phyloP scores from a whole-genome alignment of 2,329 filamentous ascomycete genomes.

The Stromatinia cepivora region DNA sequence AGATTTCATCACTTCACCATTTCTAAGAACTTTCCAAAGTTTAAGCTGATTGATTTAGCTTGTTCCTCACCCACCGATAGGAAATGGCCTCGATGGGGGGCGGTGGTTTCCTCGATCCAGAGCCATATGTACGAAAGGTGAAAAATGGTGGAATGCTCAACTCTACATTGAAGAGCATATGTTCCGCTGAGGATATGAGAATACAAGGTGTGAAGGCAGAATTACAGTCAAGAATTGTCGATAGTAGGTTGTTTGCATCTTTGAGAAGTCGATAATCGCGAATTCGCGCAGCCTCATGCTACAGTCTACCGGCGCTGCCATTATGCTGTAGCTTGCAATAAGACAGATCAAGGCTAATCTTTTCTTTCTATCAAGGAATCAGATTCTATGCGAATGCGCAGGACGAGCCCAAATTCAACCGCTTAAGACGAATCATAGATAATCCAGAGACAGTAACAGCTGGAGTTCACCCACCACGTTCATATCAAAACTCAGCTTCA shows the following conservation, averaged over 20 bases:
- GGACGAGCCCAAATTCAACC: slow-evolving; percentile 34
- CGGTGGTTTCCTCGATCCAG: slow-evolving; percentile 35
- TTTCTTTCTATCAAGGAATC: slow-evolving; percentile 31
- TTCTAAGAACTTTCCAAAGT: not conserved
- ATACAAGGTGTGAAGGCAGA: slow-evolving; percentile 84
- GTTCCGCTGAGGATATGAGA: slow-evolving; percentile 70
- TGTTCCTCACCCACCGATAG: slow-evolving; percentile 15
- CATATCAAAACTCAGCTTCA: slow-evolving; percentile 26
- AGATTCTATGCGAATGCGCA: slow-evolving; percentile 29
- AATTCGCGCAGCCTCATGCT: not conserved
- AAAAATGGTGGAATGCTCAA: slow-evolving; percentile 37
- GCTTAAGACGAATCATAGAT: slow-evolving; percentile 36
- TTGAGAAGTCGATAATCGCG: not conserved
- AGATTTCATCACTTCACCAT: not conserved
- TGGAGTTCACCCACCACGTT: not conserved
- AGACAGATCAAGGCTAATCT: not conserved
- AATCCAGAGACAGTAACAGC: slow-evolving; percentile 27
- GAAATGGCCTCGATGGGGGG: slow-evolving; percentile 42
- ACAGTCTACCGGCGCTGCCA: not conserved
- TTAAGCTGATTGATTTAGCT: slow-evolving; percentile 8
- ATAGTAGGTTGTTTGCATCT: slow-evolving; percentile 57
- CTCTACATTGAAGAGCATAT: slow-evolving; percentile 49
- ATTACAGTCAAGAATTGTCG: slow-evolving; percentile 74
- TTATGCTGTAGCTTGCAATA: not conserved
- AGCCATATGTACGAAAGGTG: slow-evolving; percentile 36